Percentiles rank a stretch among this genome's conserved stretches.
These are phyloP conservation scores for Phytophthora sojae DNA, from an alignment of 352 stramenopile species.

Conservation along the genomic window DNA sequence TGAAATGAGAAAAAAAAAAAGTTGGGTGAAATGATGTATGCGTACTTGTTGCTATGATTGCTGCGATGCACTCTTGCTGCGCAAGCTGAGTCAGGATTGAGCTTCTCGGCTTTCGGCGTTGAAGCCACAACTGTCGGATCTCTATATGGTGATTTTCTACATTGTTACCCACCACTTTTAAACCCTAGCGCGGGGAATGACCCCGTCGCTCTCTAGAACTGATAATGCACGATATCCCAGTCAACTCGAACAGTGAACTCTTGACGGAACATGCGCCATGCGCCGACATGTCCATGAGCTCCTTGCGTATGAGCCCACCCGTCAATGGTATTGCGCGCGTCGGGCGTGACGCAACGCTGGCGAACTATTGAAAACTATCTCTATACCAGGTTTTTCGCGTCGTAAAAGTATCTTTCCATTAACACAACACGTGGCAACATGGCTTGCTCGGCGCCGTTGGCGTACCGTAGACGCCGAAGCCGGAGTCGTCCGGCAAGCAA, in stretches of 20 bases:
- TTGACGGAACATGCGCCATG: background rate
- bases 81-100: conserved; percentile 3
- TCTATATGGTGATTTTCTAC: background rate
- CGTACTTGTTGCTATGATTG: too few species aligned
- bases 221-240: background rate
- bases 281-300: background rate
- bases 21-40: too few species aligned
- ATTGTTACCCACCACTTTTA: conserved; percentile 1
- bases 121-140: background rate
- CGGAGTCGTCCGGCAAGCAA: conserved; percentile 6
- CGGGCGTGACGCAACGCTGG: background rate
- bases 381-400: conserved; percentile 1
- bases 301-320: background rate
- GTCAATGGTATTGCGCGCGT: conserved; percentile 4
- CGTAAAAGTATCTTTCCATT: conserved; percentile 8
- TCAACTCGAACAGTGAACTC: conserved; percentile 2
- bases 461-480: conserved; percentile 1
- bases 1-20: background rate
- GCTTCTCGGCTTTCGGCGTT: background rate
- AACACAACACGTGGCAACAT: too few species aligned
- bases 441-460: background rate
- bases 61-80: too few species aligned
- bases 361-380: background rate
- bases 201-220: background rate
- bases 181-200: background rate